These are phyloP conservation scores for Coemansia sp. DNA, from an alignment of 192 early-diverging fungal genomes.

Conservation along the genomic window DNA sequence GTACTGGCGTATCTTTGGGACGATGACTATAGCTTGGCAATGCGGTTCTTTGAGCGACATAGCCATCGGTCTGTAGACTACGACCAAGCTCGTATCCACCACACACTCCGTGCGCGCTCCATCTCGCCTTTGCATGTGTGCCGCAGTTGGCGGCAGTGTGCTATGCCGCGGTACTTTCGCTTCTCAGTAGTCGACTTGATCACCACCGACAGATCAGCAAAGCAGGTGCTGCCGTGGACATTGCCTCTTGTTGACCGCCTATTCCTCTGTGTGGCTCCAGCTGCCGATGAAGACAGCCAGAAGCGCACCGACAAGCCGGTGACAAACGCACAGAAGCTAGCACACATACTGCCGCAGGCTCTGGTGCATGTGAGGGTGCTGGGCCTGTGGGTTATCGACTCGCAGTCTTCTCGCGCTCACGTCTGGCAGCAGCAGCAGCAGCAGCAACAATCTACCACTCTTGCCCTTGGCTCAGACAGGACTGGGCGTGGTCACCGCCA, in stretches of 20 bases:
- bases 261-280: constrained; percentile 14
- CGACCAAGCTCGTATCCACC: constrained; percentile 47
- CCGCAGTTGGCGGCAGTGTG: constrained; percentile 24
- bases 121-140: constrained; percentile 43
- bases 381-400: constrained; percentile 24
- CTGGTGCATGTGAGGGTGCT: constrained; percentile 19
- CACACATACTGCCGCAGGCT: neutral
- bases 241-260: constrained; percentile 12
- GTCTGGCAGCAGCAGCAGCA: constrained; percentile 12
- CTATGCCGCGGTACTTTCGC: constrained; percentile 32
- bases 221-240: constrained; percentile 10
- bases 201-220: neutral
- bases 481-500: neutral
- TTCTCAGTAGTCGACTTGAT: constrained; percentile 10
- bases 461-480: neutral
- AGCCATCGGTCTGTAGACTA: constrained; percentile 30
- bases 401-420: neutral
- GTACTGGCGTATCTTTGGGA: constrained; percentile 46
- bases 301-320: neutral
- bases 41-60: constrained; percentile 27
- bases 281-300: neutral
- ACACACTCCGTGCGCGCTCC: constrained; percentile 16
- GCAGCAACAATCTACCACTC: neutral
- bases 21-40: neutral
- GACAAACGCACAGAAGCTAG: constrained; percentile 3